Evolutionary conservation across 2,329 filamentous ascomycete genomes (phyloP), one percentile per base, ranked within the genome.

Genomic region (Decorospora gaudefroyi): DNA sequence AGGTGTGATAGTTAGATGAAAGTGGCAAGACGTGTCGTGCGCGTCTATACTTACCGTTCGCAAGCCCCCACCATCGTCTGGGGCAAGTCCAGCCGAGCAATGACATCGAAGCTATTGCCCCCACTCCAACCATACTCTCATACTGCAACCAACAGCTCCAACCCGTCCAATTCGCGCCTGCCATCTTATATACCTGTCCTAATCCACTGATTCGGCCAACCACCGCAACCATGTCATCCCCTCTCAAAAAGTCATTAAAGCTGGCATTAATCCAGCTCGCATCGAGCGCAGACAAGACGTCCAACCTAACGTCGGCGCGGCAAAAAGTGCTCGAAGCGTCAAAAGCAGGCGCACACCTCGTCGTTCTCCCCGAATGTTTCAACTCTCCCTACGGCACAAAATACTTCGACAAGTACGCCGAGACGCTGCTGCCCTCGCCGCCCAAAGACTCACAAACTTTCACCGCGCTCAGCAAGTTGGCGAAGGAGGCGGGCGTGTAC

Each of bases 341-440:
- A 16, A 71, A 76, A 17, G 76, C 42, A 8, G 92, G 92, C 57
- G 90, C 92, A 48, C 84, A 87, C 44, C 84, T 99, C 47, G 85
- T 97, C 55, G 90, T 97, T 22, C 82, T 99, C 12, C 93, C 93
- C 23, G 93, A 99, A 76, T 99, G 93, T 79, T 99, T 99, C 83
- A 99, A 99, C 77, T 95, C 88, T 28, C 93, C 93, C 6, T 99
- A 99, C 73, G 93, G 93, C 57, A 90, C 85, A 56, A 80, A 90
- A 65, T 91, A 86, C 78, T 99, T 99, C 74, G 86, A 91, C 40
- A 82, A 85, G 49, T 97, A 97, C 71, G 91, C 93, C 57, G 93
- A 99, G 73, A 86, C 83, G 1, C 84, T 97, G n/a, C 77, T 82
- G 1, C 89, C 90, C 1, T 86, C 84, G 3, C 88, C 90, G 18